Percentiles rank a stretch among this genome's conserved stretches.
Evolutionary conservation across 345 rosid genomes (phyloP).

Genomic region (Jatropha curcas): DNA sequence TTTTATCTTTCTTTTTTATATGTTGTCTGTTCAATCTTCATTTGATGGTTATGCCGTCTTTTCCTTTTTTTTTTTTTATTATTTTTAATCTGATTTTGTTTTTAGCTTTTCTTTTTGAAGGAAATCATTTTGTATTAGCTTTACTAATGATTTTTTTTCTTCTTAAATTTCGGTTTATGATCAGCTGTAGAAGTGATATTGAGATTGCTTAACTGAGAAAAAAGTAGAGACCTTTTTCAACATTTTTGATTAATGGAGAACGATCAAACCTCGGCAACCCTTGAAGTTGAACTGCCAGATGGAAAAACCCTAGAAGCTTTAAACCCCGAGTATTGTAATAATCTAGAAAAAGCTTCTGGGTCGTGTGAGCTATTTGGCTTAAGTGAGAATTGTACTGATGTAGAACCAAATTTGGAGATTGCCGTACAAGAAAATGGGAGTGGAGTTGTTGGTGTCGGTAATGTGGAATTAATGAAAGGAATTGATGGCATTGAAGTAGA

Average conservation of each 20-base stretch:
- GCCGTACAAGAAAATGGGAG: conserved; percentile 19
- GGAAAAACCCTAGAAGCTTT: conserved; percentile 43
- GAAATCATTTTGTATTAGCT: background rate
- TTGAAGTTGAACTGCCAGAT: conserved; percentile 41
- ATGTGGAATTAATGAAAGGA: conserved; percentile 4
- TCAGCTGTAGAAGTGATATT: conserved; percentile 28
- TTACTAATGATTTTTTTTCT: background rate
- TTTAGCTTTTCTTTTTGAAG: background rate
- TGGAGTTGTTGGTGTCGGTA: conserved; percentile 12
- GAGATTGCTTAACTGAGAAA: conserved; percentile 5
- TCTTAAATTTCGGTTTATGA: background rate
- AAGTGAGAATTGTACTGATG: conserved; percentile 22
- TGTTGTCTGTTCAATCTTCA: background rate
- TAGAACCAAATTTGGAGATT: conserved; percentile 19
- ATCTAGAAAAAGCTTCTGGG: conserved; percentile 28
- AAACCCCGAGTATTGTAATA: background rate
- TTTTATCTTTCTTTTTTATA: background rate
- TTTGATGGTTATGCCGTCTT: background rate
- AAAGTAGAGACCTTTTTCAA: background rate
- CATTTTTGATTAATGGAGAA: conserved; percentile 29
- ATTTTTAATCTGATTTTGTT: background rate
- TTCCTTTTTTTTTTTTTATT: background rate
- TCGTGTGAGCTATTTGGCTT: conserved; percentile 24
- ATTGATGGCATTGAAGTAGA: conserved; percentile 21
- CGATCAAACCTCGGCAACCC: conserved; percentile 44